Evolutionary conservation across 1,139 yeast genomes (phyloP), one percentile per base, ranked within the genome.

Genomic region (Debaryomyces sp.): DNA sequence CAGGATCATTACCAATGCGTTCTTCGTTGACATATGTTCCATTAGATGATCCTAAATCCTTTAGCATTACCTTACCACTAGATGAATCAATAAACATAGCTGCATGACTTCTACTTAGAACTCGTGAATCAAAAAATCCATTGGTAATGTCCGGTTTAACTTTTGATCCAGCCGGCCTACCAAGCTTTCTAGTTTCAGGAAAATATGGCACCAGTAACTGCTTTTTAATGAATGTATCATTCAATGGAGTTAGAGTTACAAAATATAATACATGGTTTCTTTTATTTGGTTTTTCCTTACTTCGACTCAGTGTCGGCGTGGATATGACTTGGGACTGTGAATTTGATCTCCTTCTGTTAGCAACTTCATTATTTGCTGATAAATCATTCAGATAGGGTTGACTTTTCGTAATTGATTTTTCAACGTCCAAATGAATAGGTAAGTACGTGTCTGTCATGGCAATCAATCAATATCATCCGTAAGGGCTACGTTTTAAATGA

Each of bases 71-170:
- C 51, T 79, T 79, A 10, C 95, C 92, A 6, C 75, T 73, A 24
- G 70, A 71, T n/a, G 83, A 73, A 57, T 87, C 92, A 37, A 91
- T 84, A 74, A 83, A 89, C 53, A 94, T 72, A 58, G 89, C 94
- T 0, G 99, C 99, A 68, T 94, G 99, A 60, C 89, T 94, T 55
- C 99, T 76, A 41, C 96, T 87, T 45, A 94, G 77, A 12, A 95
- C 99, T 35, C 99, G 75, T 7, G 97, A 90, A 64, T 94, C 99
- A 62, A 94, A 94, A 65, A 82, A 92, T 0, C 99, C 99, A 64
- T 95, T 95, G 37, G 88, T 85, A 6, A 87, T 81, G 49, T 85
- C 82, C 9, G 96, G 92, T 54, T 80, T 80, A 45, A 87, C 82
- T 57, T 82, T 87, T 17, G 87, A 81, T 49, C 88, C 90, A 47